Evolutionary conservation across 192 early-diverging fungal species (phyloP).

Genomic region (Podila epicladia): DNA sequence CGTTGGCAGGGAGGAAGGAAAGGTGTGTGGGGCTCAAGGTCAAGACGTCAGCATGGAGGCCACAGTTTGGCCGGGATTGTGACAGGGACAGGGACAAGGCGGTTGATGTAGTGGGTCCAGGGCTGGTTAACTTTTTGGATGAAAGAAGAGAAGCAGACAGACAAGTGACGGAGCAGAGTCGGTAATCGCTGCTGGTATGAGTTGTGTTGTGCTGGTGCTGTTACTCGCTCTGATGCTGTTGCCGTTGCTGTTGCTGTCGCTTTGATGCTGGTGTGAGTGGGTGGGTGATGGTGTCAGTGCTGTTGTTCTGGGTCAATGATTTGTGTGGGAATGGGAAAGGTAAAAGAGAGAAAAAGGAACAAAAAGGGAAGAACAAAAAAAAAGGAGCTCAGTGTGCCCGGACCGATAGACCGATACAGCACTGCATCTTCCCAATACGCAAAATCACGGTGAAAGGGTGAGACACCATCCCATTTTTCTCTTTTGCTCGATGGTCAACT

Average conservation of each 20-base stretch:
- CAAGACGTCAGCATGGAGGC: conserved; percentile 31
- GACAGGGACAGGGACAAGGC: not conserved
- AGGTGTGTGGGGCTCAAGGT: conserved; percentile 1
- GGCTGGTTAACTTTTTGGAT: not conserved
- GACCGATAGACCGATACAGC: too few relatives aligned
- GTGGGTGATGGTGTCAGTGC: not conserved
- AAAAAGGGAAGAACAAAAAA: not conserved
- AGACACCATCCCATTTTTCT: too few relatives aligned
- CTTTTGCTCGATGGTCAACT: too few relatives aligned
- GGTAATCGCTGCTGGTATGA: not conserved
- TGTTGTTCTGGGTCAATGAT: too few relatives aligned
- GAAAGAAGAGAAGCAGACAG: too few relatives aligned
- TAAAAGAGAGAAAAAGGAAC: not conserved
- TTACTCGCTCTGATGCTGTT: too few relatives aligned
- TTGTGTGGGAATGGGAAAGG: not conserved
- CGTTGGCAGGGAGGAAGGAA: not conserved
- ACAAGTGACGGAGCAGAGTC: too few relatives aligned
- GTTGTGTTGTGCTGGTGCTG: not conserved
- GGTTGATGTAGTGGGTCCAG: not conserved
- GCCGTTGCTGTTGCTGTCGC: not conserved
- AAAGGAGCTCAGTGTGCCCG: too few relatives aligned
- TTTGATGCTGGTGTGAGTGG: not conserved
- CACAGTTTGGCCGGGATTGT: conserved; percentile 3
- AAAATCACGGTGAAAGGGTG: too few relatives aligned
- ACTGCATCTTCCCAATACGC: too few relatives aligned